Conservation (phyloP, 768 basidiomycete genomes). For the Lactifluus echinatus region DNA sequence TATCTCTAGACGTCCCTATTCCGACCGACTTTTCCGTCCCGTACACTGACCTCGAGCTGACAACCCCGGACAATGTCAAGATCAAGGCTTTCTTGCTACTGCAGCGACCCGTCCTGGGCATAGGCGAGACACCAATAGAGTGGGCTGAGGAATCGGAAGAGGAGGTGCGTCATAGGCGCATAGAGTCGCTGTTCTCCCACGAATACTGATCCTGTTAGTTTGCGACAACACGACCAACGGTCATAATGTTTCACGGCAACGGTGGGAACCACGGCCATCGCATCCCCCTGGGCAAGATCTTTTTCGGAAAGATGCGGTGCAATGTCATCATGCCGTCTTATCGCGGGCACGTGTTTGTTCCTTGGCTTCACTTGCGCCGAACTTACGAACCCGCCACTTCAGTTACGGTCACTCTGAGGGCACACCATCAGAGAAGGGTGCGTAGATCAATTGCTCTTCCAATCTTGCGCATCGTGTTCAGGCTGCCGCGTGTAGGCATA, state of each 20-base stretch:
- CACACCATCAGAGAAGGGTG: slow-evolving; percentile 76
- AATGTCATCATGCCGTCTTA: slow-evolving; percentile 95
- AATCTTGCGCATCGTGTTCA: not conserved
- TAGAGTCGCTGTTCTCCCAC: not conserved
- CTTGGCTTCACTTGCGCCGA: not conserved
- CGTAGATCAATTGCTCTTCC: slow-evolving; percentile 9
- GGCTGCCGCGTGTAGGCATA: slow-evolving; percentile 42
- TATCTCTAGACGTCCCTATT: slow-evolving; percentile 50
- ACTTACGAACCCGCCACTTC: not conserved
- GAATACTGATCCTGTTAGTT: slow-evolving; percentile 23
- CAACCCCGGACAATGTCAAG: slow-evolving; percentile 62
- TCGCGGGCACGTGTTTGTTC: slow-evolving; percentile 52
- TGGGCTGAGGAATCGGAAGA: slow-evolving; percentile 42
- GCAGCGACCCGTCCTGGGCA: slow-evolving; percentile 45
- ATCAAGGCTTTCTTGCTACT: slow-evolving; percentile 72
- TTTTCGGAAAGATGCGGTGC: slow-evolving; percentile 75
- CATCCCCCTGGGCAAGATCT: slow-evolving; percentile 77
- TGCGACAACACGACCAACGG: slow-evolving; percentile 57
- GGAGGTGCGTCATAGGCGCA: slow-evolving; percentile 35
- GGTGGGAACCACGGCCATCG: slow-evolving; percentile 85
- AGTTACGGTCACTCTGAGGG: slow-evolving; percentile 91
- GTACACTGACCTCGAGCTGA: slow-evolving; percentile 66
- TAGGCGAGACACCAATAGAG: slow-evolving; percentile 16
- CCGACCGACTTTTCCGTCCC: slow-evolving; percentile 65
- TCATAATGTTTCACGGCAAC: slow-evolving; percentile 92